These are phyloP conservation scores for Dactylellina cionopaga DNA, from an alignment of 2,329 filamentous ascomycete genomes.

Conservation along the genomic window DNA sequence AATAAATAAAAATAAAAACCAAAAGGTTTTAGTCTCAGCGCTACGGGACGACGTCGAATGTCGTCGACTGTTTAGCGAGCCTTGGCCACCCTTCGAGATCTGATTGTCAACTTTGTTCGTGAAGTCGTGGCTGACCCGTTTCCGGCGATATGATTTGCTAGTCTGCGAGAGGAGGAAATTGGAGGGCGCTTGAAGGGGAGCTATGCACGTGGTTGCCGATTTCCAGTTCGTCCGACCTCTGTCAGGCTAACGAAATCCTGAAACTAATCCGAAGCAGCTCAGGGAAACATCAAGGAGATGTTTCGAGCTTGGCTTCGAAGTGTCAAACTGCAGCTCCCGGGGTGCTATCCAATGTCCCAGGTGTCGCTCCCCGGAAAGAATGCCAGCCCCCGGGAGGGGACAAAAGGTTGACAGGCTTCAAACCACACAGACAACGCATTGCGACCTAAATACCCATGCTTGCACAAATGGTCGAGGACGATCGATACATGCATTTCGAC, in stretches of 20 bases:
- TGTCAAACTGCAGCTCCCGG: neutral
- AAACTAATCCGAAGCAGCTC: constrained; percentile 47
- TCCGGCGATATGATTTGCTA: constrained; percentile 39
- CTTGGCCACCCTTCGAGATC: constrained; percentile 25
- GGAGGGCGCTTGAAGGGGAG: constrained; percentile 32
- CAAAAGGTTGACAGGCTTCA: too few species aligned
- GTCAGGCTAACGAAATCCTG: constrained; percentile 16
- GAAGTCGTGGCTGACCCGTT: constrained; percentile 38
- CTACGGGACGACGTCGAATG: constrained; percentile 22
- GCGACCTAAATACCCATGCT: too few species aligned
- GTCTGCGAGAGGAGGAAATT: constrained; percentile 20
- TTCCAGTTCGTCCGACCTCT: constrained; percentile 26
- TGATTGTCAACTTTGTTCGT: too few species aligned
- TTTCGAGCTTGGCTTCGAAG: neutral
- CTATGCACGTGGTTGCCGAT: constrained; percentile 33
- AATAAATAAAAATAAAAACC: too few species aligned
- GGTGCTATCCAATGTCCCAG: too few species aligned
- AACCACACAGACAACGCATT: too few species aligned
- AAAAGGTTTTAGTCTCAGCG: constrained; percentile 46
- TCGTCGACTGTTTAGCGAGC: constrained; percentile 26
- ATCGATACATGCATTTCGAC: too few species aligned
- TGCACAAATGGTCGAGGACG: too few species aligned
- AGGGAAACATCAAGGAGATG: constrained; percentile 11
- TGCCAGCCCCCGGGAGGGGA: too few species aligned
- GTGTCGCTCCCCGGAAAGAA: too few species aligned